Conservation (phyloP, 768 basidiomycete genomes). For the Asterophora parasitica region DNA sequence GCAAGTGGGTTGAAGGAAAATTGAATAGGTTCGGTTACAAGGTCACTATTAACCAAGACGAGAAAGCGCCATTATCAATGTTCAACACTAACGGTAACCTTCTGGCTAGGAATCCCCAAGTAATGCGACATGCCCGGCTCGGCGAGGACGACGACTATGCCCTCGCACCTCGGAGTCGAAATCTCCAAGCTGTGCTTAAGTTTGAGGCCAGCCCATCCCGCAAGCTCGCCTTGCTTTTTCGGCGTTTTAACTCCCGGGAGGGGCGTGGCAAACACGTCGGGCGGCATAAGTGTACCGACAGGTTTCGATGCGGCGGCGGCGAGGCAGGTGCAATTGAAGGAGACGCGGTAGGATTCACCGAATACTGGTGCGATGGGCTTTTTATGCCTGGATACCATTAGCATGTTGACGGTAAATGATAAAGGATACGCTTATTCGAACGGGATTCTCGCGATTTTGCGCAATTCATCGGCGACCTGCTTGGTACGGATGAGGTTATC, state of each 20-base stretch:
- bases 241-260: neutral
- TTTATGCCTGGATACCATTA: neutral
- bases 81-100: conserved; percentile 19
- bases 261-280: neutral
- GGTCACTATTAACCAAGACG: too few relatives aligned
- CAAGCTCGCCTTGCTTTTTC: neutral
- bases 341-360: neutral
- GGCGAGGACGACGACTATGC: conserved; percentile 19
- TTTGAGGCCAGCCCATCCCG: neutral
- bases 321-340: conserved; percentile 7
- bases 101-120: conserved; percentile 23
- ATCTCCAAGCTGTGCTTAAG: too few relatives aligned
- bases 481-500: conserved; percentile 19
- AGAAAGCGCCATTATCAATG: too few relatives aligned
- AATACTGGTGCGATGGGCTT: neutral
- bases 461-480: conserved; percentile 24
- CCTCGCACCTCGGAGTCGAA: conserved; percentile 16
- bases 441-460: conserved; percentile 23
- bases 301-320: neutral
- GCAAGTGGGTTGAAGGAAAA: too few relatives aligned
- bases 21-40: too few relatives aligned
- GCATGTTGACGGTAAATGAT: neutral
- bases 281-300: neutral
- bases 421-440: conserved; percentile 23
- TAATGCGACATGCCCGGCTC: conserved; percentile 23